These are phyloP conservation scores for Eucalyptus victrix DNA, from an alignment of 345 rosid genomes.

Conservation along the genomic window DNA sequence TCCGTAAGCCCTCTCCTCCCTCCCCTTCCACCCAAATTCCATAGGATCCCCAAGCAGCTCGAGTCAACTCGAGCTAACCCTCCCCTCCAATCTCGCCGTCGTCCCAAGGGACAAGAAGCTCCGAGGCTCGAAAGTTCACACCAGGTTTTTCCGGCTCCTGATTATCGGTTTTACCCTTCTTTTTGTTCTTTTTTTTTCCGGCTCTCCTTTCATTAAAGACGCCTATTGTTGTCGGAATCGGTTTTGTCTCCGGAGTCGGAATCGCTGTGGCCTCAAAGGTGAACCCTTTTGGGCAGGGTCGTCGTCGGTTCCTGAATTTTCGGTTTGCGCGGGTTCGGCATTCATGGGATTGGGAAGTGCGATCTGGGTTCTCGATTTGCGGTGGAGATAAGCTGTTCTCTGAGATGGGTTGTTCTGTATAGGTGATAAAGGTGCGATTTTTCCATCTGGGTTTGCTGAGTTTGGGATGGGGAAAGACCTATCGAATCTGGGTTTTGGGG, in stretches of 20 bases:
- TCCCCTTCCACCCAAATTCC: background rate
- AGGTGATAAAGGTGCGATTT: background rate
- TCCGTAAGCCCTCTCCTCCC: background rate
- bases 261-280: background rate
- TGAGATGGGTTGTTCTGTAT: background rate
- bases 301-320: background rate
- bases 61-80: background rate
- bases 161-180: background rate
- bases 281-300: background rate
- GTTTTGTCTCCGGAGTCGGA: background rate
- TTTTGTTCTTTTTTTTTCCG: background rate
- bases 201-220: background rate
- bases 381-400: background rate
- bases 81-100: background rate
- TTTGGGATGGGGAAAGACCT: background rate
- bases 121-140: background rate
- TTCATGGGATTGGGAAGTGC: background rate
- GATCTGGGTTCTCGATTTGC: background rate
- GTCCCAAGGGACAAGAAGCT: background rate
- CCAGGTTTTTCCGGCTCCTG: background rate
- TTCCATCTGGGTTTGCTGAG: background rate
- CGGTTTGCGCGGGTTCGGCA: background rate
- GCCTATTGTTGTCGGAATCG: background rate
- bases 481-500: background rate
- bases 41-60: background rate